A percentile compares a stretch with the other conserved stretches of the same genome.
Conservation (phyloP, 2,329 filamentous ascomycete genomes). For the Fusarium odoratissimum region DNA sequence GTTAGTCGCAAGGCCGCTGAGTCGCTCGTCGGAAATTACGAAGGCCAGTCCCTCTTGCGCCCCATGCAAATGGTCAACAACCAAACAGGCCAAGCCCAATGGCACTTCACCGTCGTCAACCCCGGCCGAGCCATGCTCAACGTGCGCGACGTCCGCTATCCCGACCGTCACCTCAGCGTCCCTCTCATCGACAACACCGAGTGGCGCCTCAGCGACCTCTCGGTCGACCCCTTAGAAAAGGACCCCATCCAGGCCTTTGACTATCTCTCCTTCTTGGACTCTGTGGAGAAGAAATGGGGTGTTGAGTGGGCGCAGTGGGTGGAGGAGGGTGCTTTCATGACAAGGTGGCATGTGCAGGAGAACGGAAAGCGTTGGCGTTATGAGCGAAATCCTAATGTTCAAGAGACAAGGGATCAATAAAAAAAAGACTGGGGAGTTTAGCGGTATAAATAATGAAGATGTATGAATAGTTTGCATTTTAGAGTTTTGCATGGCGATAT, state of each 20-base stretch:
- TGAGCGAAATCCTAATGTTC: slow-evolving; percentile 17
- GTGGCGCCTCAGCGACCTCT: slow-evolving; percentile 48
- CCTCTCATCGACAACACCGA: slow-evolving; percentile 48
- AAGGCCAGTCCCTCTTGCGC: slow-evolving; percentile 49
- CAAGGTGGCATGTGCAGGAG: slow-evolving; percentile 51
- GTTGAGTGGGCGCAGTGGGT: slow-evolving; percentile 46
- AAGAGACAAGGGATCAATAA: slow-evolving; percentile 11
- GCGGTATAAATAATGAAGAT: slow-evolving; percentile 3
- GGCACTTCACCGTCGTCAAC: slow-evolving; percentile 51
- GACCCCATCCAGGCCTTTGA: slow-evolving; percentile 42
- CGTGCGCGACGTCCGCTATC: slow-evolving; percentile 48
- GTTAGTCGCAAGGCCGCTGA: slow-evolving; percentile 34
- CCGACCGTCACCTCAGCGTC: slow-evolving; percentile 46
- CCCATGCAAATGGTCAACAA: slow-evolving; percentile 28
- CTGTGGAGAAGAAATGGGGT: slow-evolving; percentile 42
- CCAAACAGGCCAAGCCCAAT: slow-evolving; percentile 42
- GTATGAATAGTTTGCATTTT: slow-evolving; percentile 4
- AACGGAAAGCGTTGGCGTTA: slow-evolving; percentile 51
- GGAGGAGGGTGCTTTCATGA: slow-evolving; percentile 48
- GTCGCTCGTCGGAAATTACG: slow-evolving; percentile 46
- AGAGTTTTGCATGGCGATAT: not conserved
- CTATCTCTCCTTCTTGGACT: slow-evolving; percentile 38
- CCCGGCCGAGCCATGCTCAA: slow-evolving; percentile 49
- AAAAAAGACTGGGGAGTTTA: not conserved
- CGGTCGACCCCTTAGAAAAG: slow-evolving; percentile 45